Base-by-base conservation (phyloP, 1,284 basidiomycete species). In the Phellinidium pouzarii region DNA sequence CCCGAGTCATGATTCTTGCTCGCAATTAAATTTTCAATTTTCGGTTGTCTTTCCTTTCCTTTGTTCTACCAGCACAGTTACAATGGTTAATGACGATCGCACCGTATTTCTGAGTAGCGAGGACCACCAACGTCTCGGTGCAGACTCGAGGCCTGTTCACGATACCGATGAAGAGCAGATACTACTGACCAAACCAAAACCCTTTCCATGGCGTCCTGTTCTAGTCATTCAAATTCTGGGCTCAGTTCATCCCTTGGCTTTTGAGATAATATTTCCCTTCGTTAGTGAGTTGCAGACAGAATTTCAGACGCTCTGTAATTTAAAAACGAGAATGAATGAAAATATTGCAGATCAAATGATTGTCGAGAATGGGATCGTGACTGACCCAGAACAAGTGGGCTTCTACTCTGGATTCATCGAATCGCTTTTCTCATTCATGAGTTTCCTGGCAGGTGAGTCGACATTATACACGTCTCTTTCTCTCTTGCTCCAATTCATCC, bases 321-420 rank as follows among this genome's bases (percentile, higher is more conserved):
- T 34, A 34, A 2, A 34, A 14, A 8, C 14, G 14, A 34, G 40
- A 12, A 6, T 26, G 36, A 14, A 17, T 37, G 17, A 14, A 20
- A 11, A 27, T 38, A 25, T 45, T 26, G n/a, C 22, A 52, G 58
- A 59, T 31, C 58, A 59, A 47, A 60, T 62, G 58, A 55, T 62
- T 34, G 29, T 62, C n/a, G 61, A 62, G 26, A 59, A 59, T 47
- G 61, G 59, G 3, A 57, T 62, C 11, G 57, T 57, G 11, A 44
- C 51, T 22, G 56, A 62, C 44, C 61, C 59, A 4, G 57, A 59
- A 44, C 44, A 48, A n/a, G 61, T 61, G 19, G 61, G 61, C n/a
- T 62, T 58, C 44, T 62, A 61, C 49, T 58, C 58, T 9, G 61
- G 61, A 11, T 22, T 62, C 26, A 57, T 61, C n/a, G 60, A 60